These are phyloP conservation scores for Pythium brassicae DNA, from an alignment of 352 stramenopile species.

Conservation along the genomic window DNA sequence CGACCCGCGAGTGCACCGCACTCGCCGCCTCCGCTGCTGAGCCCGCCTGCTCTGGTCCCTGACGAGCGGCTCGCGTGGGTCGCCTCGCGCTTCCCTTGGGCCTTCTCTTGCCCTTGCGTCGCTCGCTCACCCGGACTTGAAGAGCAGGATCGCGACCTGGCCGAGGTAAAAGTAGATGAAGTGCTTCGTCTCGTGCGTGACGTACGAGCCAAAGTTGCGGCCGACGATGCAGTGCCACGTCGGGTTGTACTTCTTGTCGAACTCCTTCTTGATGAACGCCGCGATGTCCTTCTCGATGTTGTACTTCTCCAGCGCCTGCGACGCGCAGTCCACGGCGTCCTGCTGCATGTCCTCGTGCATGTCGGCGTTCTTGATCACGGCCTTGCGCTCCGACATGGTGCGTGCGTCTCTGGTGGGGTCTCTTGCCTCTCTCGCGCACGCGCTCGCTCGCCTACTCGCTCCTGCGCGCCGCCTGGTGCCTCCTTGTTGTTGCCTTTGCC, in stretches of 20 bases:
- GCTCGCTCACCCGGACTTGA: conserved; percentile 85
- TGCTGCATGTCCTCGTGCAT: conserved; percentile 99
- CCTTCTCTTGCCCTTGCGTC: background rate
- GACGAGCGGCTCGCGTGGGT: too few species aligned
- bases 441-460: background rate
- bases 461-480: too few species aligned
- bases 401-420: conserved; percentile 6
- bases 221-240: conserved; percentile 95
- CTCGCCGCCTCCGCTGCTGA: background rate
- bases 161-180: conserved; percentile 97
- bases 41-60: too few species aligned
- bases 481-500: too few species aligned
- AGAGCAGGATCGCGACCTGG: conserved; percentile 91
- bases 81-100: background rate
- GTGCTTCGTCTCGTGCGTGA: conserved; percentile 92
- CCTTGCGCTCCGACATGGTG: conserved; percentile 92
- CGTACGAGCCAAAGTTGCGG: conserved; percentile 92
- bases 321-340: conserved; percentile 98
- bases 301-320: conserved; percentile 98
- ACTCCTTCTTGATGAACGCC: conserved; percentile 92
- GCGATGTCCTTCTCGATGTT: conserved; percentile 98
- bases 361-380: conserved; percentile 99
- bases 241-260: conserved; percentile 92
- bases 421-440: background rate
- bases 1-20: too few species aligned